Base-by-base conservation (phyloP, 2,329 filamentous ascomycete species). In the Claviceps paspali region DNA sequence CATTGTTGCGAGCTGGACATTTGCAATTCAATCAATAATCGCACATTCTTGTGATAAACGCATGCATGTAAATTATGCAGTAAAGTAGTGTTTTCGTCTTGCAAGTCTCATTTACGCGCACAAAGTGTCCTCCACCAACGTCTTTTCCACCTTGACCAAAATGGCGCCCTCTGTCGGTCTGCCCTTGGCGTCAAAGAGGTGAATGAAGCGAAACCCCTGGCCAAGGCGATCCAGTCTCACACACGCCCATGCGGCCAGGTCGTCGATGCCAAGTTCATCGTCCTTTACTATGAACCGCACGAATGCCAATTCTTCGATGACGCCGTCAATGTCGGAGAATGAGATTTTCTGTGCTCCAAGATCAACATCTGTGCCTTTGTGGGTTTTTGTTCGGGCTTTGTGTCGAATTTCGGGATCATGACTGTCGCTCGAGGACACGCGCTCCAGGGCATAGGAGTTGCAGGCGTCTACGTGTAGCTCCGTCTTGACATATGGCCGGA, bases 251-350 rank as follows among this genome's bases (percentile, higher is more conserved):
- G 81, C 85, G 9, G 85, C 79, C 39, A 94, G 58, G 41, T 80
- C 72, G 50, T 96, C 86, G 43, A 71, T 70, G 4, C 79, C 76
- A 46, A 87, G 73, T 56, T 88, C 81, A 47, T 93, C 81, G 54
- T 96, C 84, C 56, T 86, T 81, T 46, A 96, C 68, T 49, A 92
- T 85, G 64, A 96, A 83, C 49, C 81, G 68, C 38, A 85, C 65
- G 61, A 86, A 87, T 22, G 76, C 74, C 43, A 87, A 62, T 50
- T 80, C 73, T 36, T 81, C 73, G 7, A 82, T 67, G 1, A 84
- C 64, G 7, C 72, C 67, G 1, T 60, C 54, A 22, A 75, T 59
- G 0, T 55, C 56, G 15, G 64, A 59, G 46, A 85, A 83, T 23
- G 63, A 57, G 11, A 84, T 55, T 37, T 57, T 60, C 51, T 80